Percentiles rank a stretch among this genome's conserved stretches.
Conservation (phyloP, 1,284 basidiomycete species). For the Pseudozyma flocculosa region DNA sequence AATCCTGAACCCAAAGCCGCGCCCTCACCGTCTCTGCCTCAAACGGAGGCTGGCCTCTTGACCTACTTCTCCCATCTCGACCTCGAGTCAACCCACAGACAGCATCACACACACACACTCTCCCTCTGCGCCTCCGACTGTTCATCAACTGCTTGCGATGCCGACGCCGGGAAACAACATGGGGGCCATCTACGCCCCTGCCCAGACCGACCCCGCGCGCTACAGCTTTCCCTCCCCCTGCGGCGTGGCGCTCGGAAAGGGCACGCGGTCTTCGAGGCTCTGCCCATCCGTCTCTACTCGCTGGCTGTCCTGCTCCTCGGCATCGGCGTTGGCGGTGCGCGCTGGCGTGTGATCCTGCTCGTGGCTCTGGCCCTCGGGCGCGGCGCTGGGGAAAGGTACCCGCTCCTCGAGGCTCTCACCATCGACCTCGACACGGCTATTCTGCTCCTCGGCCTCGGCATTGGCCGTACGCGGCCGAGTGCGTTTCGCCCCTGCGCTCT, state of each 20-base stretch:
- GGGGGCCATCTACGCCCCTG: too few species aligned
- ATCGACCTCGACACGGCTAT: background rate
- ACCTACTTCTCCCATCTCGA: too few species aligned
- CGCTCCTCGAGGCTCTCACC: conserved; percentile 4
- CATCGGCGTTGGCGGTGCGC: background rate
- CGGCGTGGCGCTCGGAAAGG: background rate
- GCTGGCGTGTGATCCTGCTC: background rate
- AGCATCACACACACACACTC: too few species aligned
- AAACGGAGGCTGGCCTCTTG: too few species aligned
- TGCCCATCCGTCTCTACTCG: background rate
- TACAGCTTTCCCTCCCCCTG: too few species aligned
- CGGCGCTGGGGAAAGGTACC: conserved; percentile 10
- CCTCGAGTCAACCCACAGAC: too few species aligned
- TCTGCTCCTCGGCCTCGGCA: background rate
- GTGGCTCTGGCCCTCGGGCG: background rate
- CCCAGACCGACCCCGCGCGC: too few species aligned
- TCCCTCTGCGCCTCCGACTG: too few species aligned
- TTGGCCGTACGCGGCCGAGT: background rate
- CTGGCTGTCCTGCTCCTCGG: conserved; percentile 1
- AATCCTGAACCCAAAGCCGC: too few species aligned
- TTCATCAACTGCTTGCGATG: too few species aligned
- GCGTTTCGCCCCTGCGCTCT: background rate
- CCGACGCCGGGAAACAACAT: too few species aligned
- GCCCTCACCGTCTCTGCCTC: too few species aligned
- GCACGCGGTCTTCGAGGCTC: background rate